A percentile compares a stretch with the other conserved stretches of the same genome.
Evolutionary conservation across 345 rosid genomes (phyloP).

Genomic region (Hypericum perforatum): DNA sequence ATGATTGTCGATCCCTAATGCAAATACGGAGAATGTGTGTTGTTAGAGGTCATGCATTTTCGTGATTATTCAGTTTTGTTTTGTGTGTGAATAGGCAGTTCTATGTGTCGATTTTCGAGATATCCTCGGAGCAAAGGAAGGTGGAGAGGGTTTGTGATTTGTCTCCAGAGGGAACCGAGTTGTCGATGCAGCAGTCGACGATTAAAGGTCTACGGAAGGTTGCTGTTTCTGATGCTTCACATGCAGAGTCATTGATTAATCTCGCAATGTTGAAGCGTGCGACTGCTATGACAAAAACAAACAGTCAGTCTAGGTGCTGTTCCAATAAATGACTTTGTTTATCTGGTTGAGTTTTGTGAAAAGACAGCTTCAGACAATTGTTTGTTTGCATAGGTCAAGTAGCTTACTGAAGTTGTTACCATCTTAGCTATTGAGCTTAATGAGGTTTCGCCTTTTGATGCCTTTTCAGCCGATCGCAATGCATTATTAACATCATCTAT

Average conservation of each 20-base stretch:
- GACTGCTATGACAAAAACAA: slow-evolving; percentile 69
- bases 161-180: slow-evolving; percentile 44
- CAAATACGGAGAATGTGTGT: not conserved
- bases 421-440: not conserved
- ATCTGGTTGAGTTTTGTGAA: not conserved
- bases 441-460: not conserved
- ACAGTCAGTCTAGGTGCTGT: slow-evolving; percentile 70
- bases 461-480: slow-evolving; percentile 82
- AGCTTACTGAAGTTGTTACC: not conserved
- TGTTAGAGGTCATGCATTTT: too few species aligned
- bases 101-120: slow-evolving; percentile 67
- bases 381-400: too few species aligned
- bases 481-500: slow-evolving; percentile 65
- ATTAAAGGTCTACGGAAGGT: slow-evolving; percentile 70
- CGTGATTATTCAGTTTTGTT: not conserved
- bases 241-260: slow-evolving; percentile 60
- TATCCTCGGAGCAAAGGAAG: slow-evolving; percentile 67
- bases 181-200: slow-evolving; percentile 55
- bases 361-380: not conserved
- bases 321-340: not conserved
- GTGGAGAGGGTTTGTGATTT: slow-evolving; percentile 64
- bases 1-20: slow-evolving; percentile 10
- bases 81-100: slow-evolving; percentile 32
- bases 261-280: slow-evolving; percentile 73
- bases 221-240: slow-evolving; percentile 33